phyloP scores from a whole-genome alignment of 768 basidiomycete genomes.

The Russula compacta region DNA sequence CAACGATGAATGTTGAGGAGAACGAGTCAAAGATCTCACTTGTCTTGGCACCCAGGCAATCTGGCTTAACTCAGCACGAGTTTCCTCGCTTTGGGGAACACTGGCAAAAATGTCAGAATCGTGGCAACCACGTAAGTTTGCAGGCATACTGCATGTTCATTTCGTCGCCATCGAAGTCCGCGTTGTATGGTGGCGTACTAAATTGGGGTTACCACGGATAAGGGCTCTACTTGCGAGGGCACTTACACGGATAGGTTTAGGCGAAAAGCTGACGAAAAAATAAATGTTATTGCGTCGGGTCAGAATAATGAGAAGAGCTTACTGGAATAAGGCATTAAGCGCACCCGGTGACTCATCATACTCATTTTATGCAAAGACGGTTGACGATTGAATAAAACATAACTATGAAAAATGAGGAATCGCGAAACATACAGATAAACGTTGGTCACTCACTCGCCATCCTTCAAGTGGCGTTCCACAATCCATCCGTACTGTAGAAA shows the following conservation, averaged over 20 bases:
- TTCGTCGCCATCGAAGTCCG: slow-evolving; percentile 99
- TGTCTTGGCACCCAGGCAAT: slow-evolving; percentile 98
- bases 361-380: slow-evolving; percentile 99
- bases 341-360: slow-evolving; percentile 99
- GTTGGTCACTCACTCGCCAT: slow-evolving; percentile 80
- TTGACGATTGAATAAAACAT: slow-evolving; percentile 94
- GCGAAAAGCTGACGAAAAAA: slow-evolving; percentile 69
- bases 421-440: neutral
- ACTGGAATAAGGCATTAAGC: slow-evolving; percentile 98
- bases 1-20: neutral
- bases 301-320: slow-evolving; percentile 27
- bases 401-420: slow-evolving; percentile 37
- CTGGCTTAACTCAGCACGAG: slow-evolving; percentile 93
- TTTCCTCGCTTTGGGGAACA: slow-evolving; percentile 97
- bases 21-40: slow-evolving; percentile 34
- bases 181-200: slow-evolving; percentile 95
- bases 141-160: slow-evolving; percentile 99
- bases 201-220: slow-evolving; percentile 23
- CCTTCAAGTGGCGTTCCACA: slow-evolving; percentile 93
- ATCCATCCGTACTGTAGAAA: slow-evolving; percentile 98
- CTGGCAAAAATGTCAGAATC: slow-evolving; percentile 32
- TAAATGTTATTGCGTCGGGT: neutral
- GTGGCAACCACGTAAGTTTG: neutral
- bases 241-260: slow-evolving; percentile 95
- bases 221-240: slow-evolving; percentile 19